Evolutionary conservation across 352 stramenopile species (phyloP).

Genomic region (Globisporangium nunn): DNA sequence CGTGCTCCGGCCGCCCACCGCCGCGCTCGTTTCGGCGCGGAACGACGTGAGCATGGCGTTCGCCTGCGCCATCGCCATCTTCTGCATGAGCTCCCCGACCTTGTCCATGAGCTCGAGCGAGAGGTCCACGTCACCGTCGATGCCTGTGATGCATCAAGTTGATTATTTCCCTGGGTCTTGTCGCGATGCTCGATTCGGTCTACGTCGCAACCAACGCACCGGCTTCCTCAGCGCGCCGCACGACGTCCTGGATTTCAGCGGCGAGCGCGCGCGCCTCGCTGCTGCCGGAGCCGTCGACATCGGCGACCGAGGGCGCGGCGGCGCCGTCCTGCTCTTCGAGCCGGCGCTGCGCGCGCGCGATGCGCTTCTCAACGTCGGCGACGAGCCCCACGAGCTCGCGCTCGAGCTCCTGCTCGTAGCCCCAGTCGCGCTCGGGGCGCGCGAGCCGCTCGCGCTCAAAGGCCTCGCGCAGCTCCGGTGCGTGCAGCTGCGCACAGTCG

Average conservation of each 20-base stretch:
- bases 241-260: constrained; percentile 51
- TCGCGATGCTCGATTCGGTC: too few relatives aligned
- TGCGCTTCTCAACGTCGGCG: constrained; percentile 80
- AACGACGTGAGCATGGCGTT: constrained; percentile 37
- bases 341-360: constrained; percentile 55
- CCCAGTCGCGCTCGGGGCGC: constrained; percentile 25
- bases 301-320: constrained; percentile 34
- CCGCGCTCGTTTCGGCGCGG: constrained; percentile 13
- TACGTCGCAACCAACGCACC: constrained; percentile 2
- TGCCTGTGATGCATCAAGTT: constrained; percentile 13
- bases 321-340: constrained; percentile 56
- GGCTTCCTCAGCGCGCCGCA: constrained; percentile 52
- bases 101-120: constrained; percentile 57
- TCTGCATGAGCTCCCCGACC: constrained; percentile 56
- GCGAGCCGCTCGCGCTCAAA: constrained; percentile 39
- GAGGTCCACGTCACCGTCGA: constrained; percentile 47
- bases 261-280: constrained; percentile 48
- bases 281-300: constrained; percentile 17
- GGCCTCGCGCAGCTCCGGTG: constrained; percentile 52
- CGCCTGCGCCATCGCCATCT: constrained; percentile 35
- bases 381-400: constrained; percentile 54
- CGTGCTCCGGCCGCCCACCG: neutral
- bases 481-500: constrained; percentile 60
- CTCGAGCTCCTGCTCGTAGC: constrained; percentile 69
- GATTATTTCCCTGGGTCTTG: too few relatives aligned